Base-by-base conservation (phyloP, 2,329 filamentous ascomycete genomes). In the Thermomyces lanuginosus region DNA sequence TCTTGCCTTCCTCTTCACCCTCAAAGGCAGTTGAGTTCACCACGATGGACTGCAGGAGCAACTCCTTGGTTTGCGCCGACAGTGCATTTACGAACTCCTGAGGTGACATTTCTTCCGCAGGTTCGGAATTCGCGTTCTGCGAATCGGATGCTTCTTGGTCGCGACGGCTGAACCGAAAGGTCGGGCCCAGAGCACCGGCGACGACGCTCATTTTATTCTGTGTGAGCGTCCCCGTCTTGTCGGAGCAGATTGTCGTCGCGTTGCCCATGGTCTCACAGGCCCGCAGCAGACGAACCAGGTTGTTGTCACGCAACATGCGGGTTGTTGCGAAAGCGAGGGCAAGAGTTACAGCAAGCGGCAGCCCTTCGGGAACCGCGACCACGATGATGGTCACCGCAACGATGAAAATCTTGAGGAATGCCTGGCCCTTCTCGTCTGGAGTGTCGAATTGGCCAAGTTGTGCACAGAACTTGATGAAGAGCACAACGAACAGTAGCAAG, bases 401-500 rank as follows among this genome's bases (percentile, higher is more conserved):
- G 22, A 70, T 70, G 36, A 71, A 60, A 19, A 70, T 64, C 35
- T 63, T 61, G 10, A 72, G 51, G 40, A 72, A 72, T n/a, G 49
- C 51, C 40, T 69, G 64, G 5, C 63, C 67, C 41, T 69, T 70
- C 1, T 59, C 56, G 2, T 64, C 53, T 2, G 53, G 51, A 7
- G 47, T 48, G 2, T 48, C 41, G 13, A 65, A 71, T 12, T 53
- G 42, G 3, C 65, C 63, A 5, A 83, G 60, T 10, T 63, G 52
- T 16, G 66, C 76, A 12, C 78, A 50, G 45, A 83, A 86, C 40
- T 80, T 76, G 59, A 84, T 82, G 41, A 84, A 70, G 5, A 83
- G 58, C 5, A 83, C 76, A 26, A 82, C 57, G 44, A 86, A 86
- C n/a, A 86, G 61, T 6, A 84, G 52, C 9, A 80, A 54, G 28